Evolutionary conservation across 805 yeast species (phyloP).

Genomic region (Sugiyamaella americana): DNA sequence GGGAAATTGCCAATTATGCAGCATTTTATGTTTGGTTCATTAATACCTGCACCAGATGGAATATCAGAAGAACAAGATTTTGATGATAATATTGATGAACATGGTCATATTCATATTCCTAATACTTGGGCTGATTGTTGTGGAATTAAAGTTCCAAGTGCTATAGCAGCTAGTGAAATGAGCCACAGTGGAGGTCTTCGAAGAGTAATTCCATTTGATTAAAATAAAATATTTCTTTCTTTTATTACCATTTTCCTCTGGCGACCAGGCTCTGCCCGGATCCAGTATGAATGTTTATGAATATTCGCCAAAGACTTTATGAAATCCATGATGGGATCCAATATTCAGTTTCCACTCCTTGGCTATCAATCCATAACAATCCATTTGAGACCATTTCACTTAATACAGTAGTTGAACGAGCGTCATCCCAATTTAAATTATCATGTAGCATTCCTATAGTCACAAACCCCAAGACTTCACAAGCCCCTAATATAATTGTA

Average conservation of each 20-base stretch:
- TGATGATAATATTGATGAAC: constrained; percentile 27
- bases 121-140: constrained; percentile 95
- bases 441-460: constrained; percentile 57
- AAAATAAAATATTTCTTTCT: no score
- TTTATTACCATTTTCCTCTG: no score
- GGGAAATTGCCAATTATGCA: constrained; percentile 89
- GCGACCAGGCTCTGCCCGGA: no score
- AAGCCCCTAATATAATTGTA: constrained; percentile 61
- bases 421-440: constrained; percentile 67
- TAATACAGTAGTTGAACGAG: constrained; percentile 55
- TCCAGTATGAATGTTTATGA: no score
- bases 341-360: constrained; percentile 31
- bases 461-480: constrained; percentile 72
- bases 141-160: constrained; percentile 94
- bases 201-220: constrained; percentile 27
- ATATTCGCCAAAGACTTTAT: no score
- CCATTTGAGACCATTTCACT: constrained; percentile 81
- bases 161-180: constrained; percentile 68
- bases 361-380: constrained; percentile 73
- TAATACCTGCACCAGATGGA: constrained; percentile 69
- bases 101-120: constrained; percentile 37
- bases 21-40: constrained; percentile 79
- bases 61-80: constrained; percentile 37
- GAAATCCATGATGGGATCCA: constrained; percentile 34
- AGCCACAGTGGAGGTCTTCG: constrained; percentile 13